Evolutionary conservation across 495 filamentous ascomycete species (phyloP), one percentile per base, ranked within the genome.

Genomic region (Neurospora discreta): DNA sequence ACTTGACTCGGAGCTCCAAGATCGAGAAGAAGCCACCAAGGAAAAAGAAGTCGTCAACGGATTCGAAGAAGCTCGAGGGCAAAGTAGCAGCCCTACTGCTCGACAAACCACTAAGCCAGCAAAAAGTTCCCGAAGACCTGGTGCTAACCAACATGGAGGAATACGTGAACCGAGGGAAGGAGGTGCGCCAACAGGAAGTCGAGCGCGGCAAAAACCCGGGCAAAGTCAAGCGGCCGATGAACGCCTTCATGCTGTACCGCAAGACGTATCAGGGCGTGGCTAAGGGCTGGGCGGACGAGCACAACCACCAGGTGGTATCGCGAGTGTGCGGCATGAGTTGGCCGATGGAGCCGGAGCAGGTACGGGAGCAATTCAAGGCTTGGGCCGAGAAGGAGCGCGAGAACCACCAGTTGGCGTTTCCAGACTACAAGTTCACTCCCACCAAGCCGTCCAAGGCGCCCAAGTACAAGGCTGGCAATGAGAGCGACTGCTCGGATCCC

Each of bases 241-340:
- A 99, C 78, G 94, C 93, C 2, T 99, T 98, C 85, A 98, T 99
- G 92, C 86, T 99, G 36, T 99, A 99, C 79, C 91, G 96, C 10
- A 97, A 94, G 68, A 93, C 95, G 6, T 98, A 91, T 76, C 91
- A 95, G 33, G 93, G 95, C 46, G 87, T 94, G 6, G 91, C 91
- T 71, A 98, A 98, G 80, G 81, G 87, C 46, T 93, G 89, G 87
- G 91, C 92, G 73, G 83, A 87, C 10, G 91, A 97, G 76, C 95
- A 94, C 81, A 98, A 98, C 82, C 95, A 98, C 77, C 95, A 99
- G 78, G 85, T 96, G 23, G 93, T 99, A 71, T 98, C 95, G 3
- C 88, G 88, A 26, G 87, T 94, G 26, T 91, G 92, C 67, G 95
- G 95, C 18, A 81, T 87, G 69, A 94, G 93, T 81, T 99, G 95